Percentiles rank a stretch among this genome's conserved stretches.
These are phyloP conservation scores for Yamadazyma triangularis DNA, from an alignment of 1,139 yeast genomes.

Conservation along the genomic window DNA sequence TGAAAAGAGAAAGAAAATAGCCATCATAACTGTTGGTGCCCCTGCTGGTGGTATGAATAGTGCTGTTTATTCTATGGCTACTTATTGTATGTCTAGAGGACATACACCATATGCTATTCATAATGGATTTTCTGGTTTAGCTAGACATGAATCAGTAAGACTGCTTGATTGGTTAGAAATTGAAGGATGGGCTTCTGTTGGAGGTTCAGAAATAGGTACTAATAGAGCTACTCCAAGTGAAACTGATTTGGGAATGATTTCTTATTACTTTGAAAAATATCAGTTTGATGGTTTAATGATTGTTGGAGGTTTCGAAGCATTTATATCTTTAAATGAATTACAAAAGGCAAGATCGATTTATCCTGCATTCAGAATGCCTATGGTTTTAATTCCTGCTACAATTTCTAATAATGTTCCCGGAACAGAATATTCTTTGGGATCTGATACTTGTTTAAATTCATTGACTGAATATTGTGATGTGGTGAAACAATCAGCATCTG, in stretches of 20 bases:
- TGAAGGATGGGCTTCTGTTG: slow-evolving; percentile 69
- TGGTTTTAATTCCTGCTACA: slow-evolving; percentile 80
- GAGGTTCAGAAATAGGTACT: slow-evolving; percentile 83
- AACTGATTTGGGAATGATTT: slow-evolving; percentile 67
- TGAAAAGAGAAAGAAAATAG: slow-evolving; percentile 57
- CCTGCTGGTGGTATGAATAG: slow-evolving; percentile 81
- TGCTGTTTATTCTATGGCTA: slow-evolving; percentile 71
- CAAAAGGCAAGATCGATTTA: slow-evolving; percentile 58
- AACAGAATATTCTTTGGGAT: slow-evolving; percentile 88
- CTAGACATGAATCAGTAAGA: slow-evolving; percentile 68
- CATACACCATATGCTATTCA: slow-evolving; percentile 70
- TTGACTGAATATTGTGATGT: slow-evolving; percentile 91
- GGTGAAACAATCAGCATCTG: slow-evolving; percentile 90
- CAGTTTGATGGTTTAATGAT: slow-evolving; percentile 68
- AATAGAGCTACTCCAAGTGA: slow-evolving; percentile 67
- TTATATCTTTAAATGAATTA: slow-evolving; percentile 62
- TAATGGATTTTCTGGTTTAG: slow-evolving; percentile 72
- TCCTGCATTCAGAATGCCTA: slow-evolving; percentile 74
- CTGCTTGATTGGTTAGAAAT: slow-evolving; percentile 64
- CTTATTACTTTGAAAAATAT: slow-evolving; percentile 71
- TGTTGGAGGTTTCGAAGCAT: slow-evolving; percentile 82
- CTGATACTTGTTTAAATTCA: slow-evolving; percentile 91
- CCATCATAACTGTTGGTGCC: slow-evolving; percentile 76
- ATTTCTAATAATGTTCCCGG: slow-evolving; percentile 98
- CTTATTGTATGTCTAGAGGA: slow-evolving; percentile 71